phyloP scores from a whole-genome alignment of 148 eudicot genomes.

The Vaccinium darrowii region DNA sequence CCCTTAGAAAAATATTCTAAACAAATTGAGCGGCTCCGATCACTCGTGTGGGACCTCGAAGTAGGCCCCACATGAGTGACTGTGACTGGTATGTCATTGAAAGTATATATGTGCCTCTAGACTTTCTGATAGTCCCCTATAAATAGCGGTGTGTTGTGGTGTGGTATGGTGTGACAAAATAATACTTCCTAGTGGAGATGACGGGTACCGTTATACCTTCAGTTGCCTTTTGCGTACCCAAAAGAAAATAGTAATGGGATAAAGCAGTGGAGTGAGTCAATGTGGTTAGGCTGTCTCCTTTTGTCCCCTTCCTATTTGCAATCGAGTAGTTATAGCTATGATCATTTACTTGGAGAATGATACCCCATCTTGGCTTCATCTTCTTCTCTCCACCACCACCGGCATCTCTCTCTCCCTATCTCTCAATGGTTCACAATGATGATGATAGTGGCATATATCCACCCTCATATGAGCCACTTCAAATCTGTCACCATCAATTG shows the following conservation, averaged over 20 bases:
- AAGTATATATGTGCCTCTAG: no score
- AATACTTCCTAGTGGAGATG: no score
- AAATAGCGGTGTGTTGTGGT: no score
- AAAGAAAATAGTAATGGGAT: neutral
- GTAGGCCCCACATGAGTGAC: no score
- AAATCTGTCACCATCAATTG: neutral
- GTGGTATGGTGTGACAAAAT: no score
- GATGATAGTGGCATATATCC: slow-evolving; percentile 17
- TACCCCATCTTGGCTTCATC: slow-evolving; percentile 18
- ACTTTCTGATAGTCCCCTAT: no score
- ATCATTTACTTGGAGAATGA: slow-evolving; percentile 26
- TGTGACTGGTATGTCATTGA: no score
- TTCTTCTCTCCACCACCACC: neutral
- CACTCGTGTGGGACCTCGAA: no score
- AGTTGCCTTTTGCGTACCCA: no score
- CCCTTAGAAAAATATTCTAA: no score
- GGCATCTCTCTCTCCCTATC: neutral
- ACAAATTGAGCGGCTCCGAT: no score
- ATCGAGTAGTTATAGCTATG: slow-evolving; percentile 30
- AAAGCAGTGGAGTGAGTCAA: slow-evolving; percentile 8
- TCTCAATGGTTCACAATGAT: slow-evolving; percentile 7
- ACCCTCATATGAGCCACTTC: slow-evolving; percentile 16
- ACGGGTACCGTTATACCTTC: no score
- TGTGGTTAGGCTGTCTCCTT: slow-evolving; percentile 21
- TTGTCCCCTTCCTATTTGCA: slow-evolving; percentile 30